Evolutionary conservation across 768 basidiomycete species (phyloP), one percentile per base, ranked within the genome.

Genomic region (Glaciozyma martinii): DNA sequence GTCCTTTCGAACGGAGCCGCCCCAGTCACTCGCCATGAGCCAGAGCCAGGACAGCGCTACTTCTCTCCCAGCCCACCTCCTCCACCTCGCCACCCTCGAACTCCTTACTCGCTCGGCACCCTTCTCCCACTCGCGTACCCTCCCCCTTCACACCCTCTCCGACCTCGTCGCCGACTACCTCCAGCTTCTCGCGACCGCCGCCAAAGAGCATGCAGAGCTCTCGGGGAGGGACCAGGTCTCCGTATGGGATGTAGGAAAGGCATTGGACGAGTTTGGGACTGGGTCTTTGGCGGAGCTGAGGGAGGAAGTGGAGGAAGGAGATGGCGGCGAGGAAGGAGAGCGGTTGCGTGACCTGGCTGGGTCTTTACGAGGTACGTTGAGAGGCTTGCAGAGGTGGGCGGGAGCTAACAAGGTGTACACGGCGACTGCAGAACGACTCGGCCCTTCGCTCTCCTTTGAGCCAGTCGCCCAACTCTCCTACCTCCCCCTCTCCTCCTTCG

Each of bases 111-210:
- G 60, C 30, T 46, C 62, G 2, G 13, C 66, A 18, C 21, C 61
- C 13, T 70, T 66, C 68, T 64, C 62, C 6, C 68, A 70, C 65
- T 33, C 60, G 3, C 37, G 29, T 3, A 50, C 33, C 0, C 43
- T 47, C 15, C 50, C 68, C 8, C 47, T 70, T 25, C 56, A 63
- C 57, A 52, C 63, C 16, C 68, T 70, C 56, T 30, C 65, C 21
- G 62, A 70, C 65, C 68, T 70, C 60, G n/a, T 66, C 13, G 29
- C 10, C 2, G 25, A 59, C 27, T 70, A 70, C 65, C 52, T 70
- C 57, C 12, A 30, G 27, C 54, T 66, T 30, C 55, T 60, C 27
- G 68, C 68, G 0, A 12, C 27, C 7, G 15, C 56, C 7, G 59
- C 65, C 12, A 27, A n/a, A 4, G 9, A 21, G 9, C 5, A 21